Conservation (phyloP, 805 yeast species). For the Peterozyma xylosa region DNA sequence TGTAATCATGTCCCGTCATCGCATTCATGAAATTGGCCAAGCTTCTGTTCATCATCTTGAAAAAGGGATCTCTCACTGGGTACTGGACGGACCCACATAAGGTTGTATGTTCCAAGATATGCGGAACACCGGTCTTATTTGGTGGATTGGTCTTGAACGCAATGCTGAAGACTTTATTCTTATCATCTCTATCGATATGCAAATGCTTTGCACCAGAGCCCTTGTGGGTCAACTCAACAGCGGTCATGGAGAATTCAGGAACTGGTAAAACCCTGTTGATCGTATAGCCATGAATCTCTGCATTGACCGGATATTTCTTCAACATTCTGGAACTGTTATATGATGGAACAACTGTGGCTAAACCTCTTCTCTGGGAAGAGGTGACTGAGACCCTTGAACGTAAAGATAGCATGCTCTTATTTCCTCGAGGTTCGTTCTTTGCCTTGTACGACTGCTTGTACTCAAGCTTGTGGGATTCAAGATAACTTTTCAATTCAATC, state of each 20-base stretch:
- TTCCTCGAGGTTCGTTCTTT: too few relatives aligned
- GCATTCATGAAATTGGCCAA: slow-evolving; percentile 97
- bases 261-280: slow-evolving; percentile 59
- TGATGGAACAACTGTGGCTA: slow-evolving; percentile 3
- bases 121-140: slow-evolving; percentile 92
- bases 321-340: slow-evolving; percentile 12
- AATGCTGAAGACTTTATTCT: slow-evolving; percentile 81
- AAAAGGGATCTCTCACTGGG: slow-evolving; percentile 96
- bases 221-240: slow-evolving; percentile 62
- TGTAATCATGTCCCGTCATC: slow-evolving; percentile 96
- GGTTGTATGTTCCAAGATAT: slow-evolving; percentile 92
- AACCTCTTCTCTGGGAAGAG: too few relatives aligned
- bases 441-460: too few relatives aligned
- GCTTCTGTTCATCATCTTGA: slow-evolving; percentile 94
- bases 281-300: slow-evolving; percentile 56
- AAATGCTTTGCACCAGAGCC: slow-evolving; percentile 74
- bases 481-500: too few relatives aligned
- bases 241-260: slow-evolving; percentile 77
- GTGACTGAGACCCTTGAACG: too few relatives aligned
- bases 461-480: too few relatives aligned
- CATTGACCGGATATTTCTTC: slow-evolving; percentile 57
- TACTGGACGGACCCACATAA: slow-evolving; percentile 87
- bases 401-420: too few relatives aligned
- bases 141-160: slow-evolving; percentile 95
- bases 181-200: slow-evolving; percentile 78